phyloP scores from a whole-genome alignment of 2,329 filamentous ascomycete genomes.

The Nectriaceae sp. region DNA sequence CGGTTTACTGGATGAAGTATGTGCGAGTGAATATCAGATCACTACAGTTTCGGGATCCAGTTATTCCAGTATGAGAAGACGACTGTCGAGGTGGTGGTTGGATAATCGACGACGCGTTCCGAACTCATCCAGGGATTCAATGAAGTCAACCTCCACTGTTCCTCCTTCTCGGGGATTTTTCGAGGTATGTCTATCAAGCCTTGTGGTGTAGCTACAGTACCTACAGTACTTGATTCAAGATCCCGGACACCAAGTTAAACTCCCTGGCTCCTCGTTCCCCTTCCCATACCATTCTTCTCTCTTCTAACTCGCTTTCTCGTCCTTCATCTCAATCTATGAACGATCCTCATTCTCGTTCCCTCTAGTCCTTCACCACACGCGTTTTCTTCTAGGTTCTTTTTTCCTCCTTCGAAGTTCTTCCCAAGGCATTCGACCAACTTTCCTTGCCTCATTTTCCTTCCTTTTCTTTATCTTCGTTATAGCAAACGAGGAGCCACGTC shows the following conservation, averaged over 20 bases:
- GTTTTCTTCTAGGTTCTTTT: neutral
- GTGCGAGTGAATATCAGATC: neutral
- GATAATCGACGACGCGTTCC: neutral
- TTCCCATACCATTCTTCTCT: neutral
- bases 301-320: no score
- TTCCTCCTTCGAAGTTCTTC: neutral
- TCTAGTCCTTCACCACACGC: neutral
- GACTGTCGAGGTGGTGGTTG: neutral
- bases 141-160: neutral
- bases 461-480: no score
- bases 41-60: neutral
- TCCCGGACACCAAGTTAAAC: neutral
- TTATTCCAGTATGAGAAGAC: neutral
- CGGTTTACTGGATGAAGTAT: neutral
- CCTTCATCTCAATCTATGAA: no score
- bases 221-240: no score
- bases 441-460: conserved; percentile 4
- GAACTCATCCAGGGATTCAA: neutral
- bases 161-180: neutral
- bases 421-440: neutral
- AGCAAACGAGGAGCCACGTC: no score
- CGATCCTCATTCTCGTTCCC: neutral
- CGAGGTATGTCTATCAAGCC: neutral
- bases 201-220: neutral
- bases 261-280: neutral